Conservation (phyloP, 179 eudicot species). For the Corrigiola litoralis region DNA sequence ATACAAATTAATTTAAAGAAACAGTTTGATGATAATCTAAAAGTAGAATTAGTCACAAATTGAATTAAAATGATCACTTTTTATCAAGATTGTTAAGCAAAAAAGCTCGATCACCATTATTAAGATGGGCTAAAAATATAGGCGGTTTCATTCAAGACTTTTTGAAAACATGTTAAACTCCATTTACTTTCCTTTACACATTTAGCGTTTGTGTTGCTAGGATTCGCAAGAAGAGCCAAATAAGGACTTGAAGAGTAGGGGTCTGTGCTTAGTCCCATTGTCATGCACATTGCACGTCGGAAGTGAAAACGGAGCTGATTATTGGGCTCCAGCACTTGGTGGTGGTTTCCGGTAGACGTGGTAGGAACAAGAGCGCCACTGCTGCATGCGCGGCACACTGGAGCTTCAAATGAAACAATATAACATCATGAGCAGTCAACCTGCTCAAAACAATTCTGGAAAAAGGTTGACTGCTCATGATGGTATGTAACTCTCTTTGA, state of each 20-base stretch:
- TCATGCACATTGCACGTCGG: constrained; percentile 80
- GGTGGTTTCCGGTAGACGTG: constrained; percentile 39
- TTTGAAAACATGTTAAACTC: not conserved
- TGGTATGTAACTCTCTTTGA: constrained; percentile 45
- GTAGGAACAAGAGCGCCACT: constrained; percentile 5
- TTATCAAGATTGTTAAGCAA: no score
- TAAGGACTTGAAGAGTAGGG: constrained; percentile 75
- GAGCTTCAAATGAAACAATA: constrained; percentile 29
- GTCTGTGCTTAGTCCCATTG: constrained; percentile 71
- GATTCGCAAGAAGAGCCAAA: constrained; percentile 42
- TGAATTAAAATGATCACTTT: no score
- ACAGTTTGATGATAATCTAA: no score
- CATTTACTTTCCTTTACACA: not conserved
- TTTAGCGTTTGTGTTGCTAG: constrained; percentile 23
- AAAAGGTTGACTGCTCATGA: constrained; percentile 92
- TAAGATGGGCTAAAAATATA: no score
- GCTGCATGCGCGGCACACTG: constrained; percentile 4
- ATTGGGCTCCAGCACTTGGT: constrained; percentile 74
- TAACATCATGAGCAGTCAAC: constrained; percentile 91
- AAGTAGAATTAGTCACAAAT: no score
- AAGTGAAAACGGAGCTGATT: constrained; percentile 77
- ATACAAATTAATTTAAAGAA: no score
- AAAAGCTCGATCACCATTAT: no score
- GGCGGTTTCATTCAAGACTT: not conserved
- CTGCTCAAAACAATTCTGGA: constrained; percentile 39